Evolutionary conservation across 2,329 filamentous ascomycete genomes (phyloP).

Genomic region (Ophioceras dolichostomum): DNA sequence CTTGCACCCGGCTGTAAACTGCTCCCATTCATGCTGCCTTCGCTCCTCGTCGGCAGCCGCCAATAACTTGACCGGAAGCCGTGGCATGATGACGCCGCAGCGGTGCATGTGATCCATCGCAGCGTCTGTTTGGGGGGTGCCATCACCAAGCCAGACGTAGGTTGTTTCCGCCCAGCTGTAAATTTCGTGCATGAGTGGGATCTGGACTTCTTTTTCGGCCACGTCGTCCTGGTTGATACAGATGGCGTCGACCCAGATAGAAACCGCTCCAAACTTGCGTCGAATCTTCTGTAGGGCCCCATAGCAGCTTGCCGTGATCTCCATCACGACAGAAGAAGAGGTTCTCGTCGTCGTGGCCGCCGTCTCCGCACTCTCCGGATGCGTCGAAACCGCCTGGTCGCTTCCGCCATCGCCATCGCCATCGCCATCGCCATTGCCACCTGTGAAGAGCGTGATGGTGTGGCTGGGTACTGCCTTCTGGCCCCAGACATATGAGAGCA

Average conservation of each 20-base stretch:
- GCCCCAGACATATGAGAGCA: neutral
- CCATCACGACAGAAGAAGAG: neutral
- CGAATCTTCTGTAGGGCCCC: neutral
- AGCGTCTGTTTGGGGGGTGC: neutral
- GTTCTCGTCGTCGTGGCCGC: no score
- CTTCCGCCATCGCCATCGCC: neutral
- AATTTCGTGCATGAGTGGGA: constrained; percentile 7
- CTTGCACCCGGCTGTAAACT: no score
- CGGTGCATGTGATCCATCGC: neutral
- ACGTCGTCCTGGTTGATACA: constrained; percentile 9
- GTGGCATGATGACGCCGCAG: neutral
- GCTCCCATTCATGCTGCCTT: neutral
- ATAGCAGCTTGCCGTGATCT: neutral
- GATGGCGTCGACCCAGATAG: constrained; percentile 8
- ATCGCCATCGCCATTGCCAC: no score
- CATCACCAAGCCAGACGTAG: constrained; percentile 4
- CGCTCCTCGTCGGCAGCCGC: neutral
- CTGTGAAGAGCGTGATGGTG: neutral
- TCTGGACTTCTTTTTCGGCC: constrained; percentile 6
- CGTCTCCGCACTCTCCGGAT: neutral
- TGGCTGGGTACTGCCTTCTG: neutral
- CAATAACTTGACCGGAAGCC: neutral
- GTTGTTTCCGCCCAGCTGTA: constrained; percentile 4
- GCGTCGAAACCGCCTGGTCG: neutral
- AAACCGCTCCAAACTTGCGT: neutral